Conservation (phyloP, 331 rosid genomes). For the Arachis monticola region DNA sequence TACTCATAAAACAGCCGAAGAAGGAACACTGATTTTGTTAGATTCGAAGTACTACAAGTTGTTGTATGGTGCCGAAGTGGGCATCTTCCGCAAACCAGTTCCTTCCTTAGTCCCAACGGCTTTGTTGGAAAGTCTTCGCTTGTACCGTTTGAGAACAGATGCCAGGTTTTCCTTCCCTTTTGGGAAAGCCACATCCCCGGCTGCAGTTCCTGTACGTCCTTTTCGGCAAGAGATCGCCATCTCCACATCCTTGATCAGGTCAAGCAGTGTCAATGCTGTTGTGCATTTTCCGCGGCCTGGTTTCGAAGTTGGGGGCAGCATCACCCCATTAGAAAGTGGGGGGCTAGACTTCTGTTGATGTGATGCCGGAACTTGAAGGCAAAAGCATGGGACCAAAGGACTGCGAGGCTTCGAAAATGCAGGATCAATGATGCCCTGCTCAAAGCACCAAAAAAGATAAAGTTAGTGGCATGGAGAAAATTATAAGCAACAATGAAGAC, state of each 20-base stretch:
- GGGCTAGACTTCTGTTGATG: constrained; percentile 70
- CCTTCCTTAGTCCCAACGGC: constrained; percentile 51
- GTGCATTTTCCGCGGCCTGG: constrained; percentile 87
- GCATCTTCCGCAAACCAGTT: constrained; percentile 54
- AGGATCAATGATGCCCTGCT: constrained; percentile 71
- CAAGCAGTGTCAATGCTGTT: constrained; percentile 61
- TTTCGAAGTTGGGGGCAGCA: constrained; percentile 84
- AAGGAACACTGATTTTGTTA: constrained; percentile 23
- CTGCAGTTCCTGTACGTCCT: constrained; percentile 90
- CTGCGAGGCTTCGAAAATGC: constrained; percentile 83
- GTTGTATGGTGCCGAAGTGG: constrained; percentile 47
- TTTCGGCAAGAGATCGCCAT: constrained; percentile 70
- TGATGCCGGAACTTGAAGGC: constrained; percentile 72
- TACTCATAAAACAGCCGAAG: constrained; percentile 43
- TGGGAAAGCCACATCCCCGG: constrained; percentile 94
- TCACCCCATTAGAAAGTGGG: constrained; percentile 72
- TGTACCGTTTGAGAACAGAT: constrained; percentile 92
- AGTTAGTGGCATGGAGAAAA: not conserved
- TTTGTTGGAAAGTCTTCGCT: constrained; percentile 76
- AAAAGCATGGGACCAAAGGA: constrained; percentile 77
- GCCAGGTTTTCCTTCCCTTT: constrained; percentile 85
- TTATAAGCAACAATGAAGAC: not conserved
- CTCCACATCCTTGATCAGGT: constrained; percentile 85
- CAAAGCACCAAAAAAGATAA: constrained; percentile 7
- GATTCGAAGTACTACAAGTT: constrained; percentile 44